Base-by-base conservation (phyloP, 148 eudicot species). In the Pouteria glomerata region DNA sequence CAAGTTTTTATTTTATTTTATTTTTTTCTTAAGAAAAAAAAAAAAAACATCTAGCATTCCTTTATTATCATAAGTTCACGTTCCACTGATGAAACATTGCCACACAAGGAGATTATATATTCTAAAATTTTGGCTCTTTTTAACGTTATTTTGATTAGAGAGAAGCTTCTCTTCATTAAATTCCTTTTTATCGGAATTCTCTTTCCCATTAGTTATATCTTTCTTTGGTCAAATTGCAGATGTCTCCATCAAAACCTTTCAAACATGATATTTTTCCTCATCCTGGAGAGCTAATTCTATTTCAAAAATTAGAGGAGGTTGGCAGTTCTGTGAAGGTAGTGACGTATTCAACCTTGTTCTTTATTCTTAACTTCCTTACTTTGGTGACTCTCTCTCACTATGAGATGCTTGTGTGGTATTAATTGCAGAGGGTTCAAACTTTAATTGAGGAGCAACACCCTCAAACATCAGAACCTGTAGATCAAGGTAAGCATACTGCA, bases 301-400 rank as follows among this genome's bases (percentile, higher is more conserved):
- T 92, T 29, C 91, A 93, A 77, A 93, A 88, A 68, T 68, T 93
- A 42, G 96, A 88, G 74, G 91, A 93, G 73, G 90, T 93, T 74
- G 91, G 83, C 58, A 85, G 78, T 62, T 90, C 91, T 64, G 83
- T 90, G 57, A 93, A 85, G 98, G 98, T 93, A 85, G 34, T 56
- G 60, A 67, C 30, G 15, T 64, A 8, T 33, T 33, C 12, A 29
- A 74, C 4, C 51, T 14, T 51, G 1, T 68, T 60, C 14, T 50
- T 30, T 31, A 8, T 57, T 50, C 6, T 45, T 26, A 27, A 19
- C 23, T 29, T 35, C 66, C 5, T 33, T 33, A 21, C 12, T 24
- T 23, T 27, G 21, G 8, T 18, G 18, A 44, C 47, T 35, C n/a
- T 37, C 37, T 57, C 66, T 33, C 48, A 45, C 1, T 33, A 24